Evolutionary conservation across 768 basidiomycete species (phyloP).

Genomic region (Cantharellus anzutake): DNA sequence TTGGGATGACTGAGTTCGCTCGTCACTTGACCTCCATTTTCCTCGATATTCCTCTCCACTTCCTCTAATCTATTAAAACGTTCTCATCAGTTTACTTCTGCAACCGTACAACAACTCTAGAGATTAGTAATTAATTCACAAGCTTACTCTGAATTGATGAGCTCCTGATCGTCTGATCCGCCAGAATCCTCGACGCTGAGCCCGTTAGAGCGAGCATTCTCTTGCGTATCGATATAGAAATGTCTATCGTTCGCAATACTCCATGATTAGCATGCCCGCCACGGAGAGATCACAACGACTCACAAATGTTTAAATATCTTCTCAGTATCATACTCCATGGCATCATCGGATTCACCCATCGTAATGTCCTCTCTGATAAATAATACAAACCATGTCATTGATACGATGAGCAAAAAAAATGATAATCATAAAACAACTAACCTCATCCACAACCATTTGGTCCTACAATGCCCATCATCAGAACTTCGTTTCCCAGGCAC

Average conservation of each 20-base stretch:
- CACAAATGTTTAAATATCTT: conserved; percentile 72
- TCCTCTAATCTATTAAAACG: conserved; percentile 31
- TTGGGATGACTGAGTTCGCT: conserved; percentile 49
- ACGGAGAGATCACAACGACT: conserved; percentile 13
- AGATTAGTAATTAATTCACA: not conserved
- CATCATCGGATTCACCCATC: conserved; percentile 63
- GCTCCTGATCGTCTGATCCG: conserved; percentile 18
- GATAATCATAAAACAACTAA: too few species aligned
- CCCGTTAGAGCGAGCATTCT: conserved; percentile 46
- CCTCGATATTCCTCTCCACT: conserved; percentile 30
- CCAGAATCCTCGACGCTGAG: conserved; percentile 30
- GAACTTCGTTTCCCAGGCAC: not conserved
- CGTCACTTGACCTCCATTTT: conserved; percentile 55
- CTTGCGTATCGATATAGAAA: conserved; percentile 76
- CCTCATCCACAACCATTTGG: too few species aligned
- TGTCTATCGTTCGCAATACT: conserved; percentile 34
- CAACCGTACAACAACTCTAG: not conserved
- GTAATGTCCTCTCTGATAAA: conserved; percentile 13
- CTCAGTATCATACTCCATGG: conserved; percentile 61
- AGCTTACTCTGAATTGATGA: conserved; percentile 35
- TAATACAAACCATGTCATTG: not conserved
- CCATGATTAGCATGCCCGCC: not conserved
- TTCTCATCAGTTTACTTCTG: not conserved
- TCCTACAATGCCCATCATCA: not conserved
- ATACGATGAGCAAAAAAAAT: too few species aligned